These are phyloP conservation scores for Elaphomyces granulatus DNA, from an alignment of 495 filamentous ascomycete species.

Conservation along the genomic window DNA sequence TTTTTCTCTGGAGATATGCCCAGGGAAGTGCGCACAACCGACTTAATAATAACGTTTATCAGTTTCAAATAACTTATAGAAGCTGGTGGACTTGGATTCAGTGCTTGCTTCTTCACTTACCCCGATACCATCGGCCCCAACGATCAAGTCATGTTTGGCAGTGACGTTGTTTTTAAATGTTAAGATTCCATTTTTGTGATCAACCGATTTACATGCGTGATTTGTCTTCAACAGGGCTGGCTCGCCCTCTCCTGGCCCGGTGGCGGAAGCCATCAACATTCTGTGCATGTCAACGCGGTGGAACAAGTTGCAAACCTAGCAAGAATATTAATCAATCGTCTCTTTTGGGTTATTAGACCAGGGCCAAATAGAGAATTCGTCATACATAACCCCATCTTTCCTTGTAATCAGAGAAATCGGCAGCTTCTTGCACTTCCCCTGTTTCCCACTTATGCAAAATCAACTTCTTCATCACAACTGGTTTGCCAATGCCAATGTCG, in stretches of 20 bases:
- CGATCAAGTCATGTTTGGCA: conserved; percentile 24
- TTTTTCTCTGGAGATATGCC: conserved; percentile 31
- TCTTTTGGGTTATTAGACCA: neutral
- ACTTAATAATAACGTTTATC: no score
- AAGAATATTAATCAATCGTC: no score
- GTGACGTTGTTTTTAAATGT: conserved; percentile 22
- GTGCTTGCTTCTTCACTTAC: no score
- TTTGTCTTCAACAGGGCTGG: conserved; percentile 31
- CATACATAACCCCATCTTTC: conserved; percentile 29
- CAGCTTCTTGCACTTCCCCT: conserved; percentile 30
- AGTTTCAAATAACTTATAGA: no score
- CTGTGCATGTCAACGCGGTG: conserved; percentile 41
- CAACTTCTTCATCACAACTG: conserved; percentile 31
- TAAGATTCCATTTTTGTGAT: conserved; percentile 22
- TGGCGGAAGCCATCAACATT: conserved; percentile 37
- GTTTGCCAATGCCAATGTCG: conserved; percentile 29
- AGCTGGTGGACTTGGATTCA: no score
- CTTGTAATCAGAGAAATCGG: conserved; percentile 31
- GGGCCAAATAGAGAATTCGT: conserved; percentile 1
- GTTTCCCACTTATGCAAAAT: conserved; percentile 38
- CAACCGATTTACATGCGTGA: conserved; percentile 26
- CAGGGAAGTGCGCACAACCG: conserved; percentile 25
- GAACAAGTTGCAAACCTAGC: conserved; percentile 39
- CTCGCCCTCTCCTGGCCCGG: conserved; percentile 25
- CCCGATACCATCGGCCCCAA: conserved; percentile 35